Base-by-base conservation (phyloP, 192 early-diverging fungal genomes). In the Backusella morwellensis region DNA sequence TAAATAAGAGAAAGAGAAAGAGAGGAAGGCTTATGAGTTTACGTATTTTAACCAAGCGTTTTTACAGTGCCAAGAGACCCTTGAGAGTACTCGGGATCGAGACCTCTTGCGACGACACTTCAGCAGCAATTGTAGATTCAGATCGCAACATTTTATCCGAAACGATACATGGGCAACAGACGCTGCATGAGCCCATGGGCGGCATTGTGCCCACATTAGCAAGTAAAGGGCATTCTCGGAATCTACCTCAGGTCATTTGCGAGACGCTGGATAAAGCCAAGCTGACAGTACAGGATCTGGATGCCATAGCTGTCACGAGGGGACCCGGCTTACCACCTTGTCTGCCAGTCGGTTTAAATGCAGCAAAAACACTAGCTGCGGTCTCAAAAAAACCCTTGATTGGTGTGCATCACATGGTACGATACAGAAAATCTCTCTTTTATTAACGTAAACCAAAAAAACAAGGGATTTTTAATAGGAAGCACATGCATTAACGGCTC, bases 41-140 rank as follows among this genome's bases (percentile, higher is more conserved):
- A 36, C 67, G 19, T 32, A 68, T 21, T 41, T 70, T 44, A 15
- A 35, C 35, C 8, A 35, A 26, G 21, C 56, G 67, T 11, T 72
- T 44, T 6, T 75, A 52, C 19, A 75, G 70, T 7, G 3, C 7
- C 35, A 29, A 76, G 23, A 79, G 82, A 38, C 81, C 81, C 15
- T 47, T 89, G 12, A 87, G 76, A 23, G 86, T 87, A 17, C 85
- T 94, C 12, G 93, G 93, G 5, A 88, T 94, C 35, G 93, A 95
- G 68, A 89, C 92, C 35, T 95, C 93, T 21, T 95, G 92, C 80
- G 93, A 95, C 75, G 93, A 95, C 76, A 95, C 93, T 11, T 90
- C 90, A 12, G 92, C 91, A 32, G 92, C 91, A 1, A 79, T 95
- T 23, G 92, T 95, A 42, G 87, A 83, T 21, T 87, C 90, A 15